Percentiles rank a stretch among this genome's conserved stretches.
Evolutionary conservation across 768 basidiomycete species (phyloP).

Genomic region (Termitomyces sp.): DNA sequence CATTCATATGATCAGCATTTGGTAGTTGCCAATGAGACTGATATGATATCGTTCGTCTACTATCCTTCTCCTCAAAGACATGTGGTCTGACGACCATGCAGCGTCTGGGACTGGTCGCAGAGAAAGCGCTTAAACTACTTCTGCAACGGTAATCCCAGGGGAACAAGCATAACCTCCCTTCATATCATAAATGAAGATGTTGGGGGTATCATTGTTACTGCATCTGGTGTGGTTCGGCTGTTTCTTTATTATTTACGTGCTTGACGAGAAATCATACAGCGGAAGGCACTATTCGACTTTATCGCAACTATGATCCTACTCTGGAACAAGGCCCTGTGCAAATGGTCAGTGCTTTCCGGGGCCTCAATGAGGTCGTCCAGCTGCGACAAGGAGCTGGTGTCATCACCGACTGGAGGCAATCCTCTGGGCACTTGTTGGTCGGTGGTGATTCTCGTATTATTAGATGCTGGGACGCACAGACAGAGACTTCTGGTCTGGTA

Average conservation of each 20-base stretch:
- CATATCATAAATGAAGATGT: conserved; percentile 96
- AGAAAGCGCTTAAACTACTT: conserved; percentile 76
- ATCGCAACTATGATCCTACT: conserved; percentile 83
- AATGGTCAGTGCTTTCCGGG: conserved; percentile 93
- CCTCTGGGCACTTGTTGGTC: conserved; percentile 76
- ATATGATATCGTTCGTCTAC: conserved; percentile 69
- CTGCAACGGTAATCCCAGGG: conserved; percentile 81
- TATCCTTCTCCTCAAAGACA: neutral
- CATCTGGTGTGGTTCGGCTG: conserved; percentile 57
- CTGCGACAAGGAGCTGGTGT: conserved; percentile 77
- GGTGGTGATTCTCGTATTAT: conserved; percentile 89
- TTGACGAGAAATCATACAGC: conserved; percentile 37
- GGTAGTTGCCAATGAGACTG: conserved; percentile 77
- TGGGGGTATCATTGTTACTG: conserved; percentile 83
- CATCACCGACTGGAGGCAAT: conserved; percentile 92
- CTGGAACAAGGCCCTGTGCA: conserved; percentile 70
- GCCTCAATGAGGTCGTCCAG: conserved; percentile 70
- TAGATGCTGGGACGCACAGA: conserved; percentile 92
- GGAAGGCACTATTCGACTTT: conserved; percentile 88
- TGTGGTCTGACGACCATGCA: conserved; percentile 23
- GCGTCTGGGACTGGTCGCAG: conserved; percentile 93
- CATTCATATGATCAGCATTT: conserved; percentile 92
- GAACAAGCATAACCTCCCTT: conserved; percentile 80
- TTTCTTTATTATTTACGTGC: neutral
- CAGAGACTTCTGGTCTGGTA: conserved; percentile 74